These are phyloP conservation scores for Phialocephala subalpina DNA, from an alignment of 2,329 filamentous ascomycete genomes.

Conservation along the genomic window DNA sequence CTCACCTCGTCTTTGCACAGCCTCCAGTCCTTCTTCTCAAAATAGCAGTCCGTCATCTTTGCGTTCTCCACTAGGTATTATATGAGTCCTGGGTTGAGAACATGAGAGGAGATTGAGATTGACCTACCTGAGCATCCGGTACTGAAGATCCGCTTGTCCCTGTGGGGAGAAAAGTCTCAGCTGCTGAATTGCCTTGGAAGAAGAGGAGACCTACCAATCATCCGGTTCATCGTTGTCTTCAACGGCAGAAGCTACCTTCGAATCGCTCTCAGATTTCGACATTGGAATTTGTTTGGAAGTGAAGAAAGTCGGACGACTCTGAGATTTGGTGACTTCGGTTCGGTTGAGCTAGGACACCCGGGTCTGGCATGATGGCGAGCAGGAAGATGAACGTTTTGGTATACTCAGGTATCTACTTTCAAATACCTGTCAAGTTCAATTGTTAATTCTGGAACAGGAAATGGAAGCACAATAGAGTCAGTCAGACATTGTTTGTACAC, in stretches of 20 bases:
- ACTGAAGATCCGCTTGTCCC: constrained; percentile 98
- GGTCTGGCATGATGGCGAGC: constrained; percentile 60
- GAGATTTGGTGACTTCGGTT: constrained; percentile 23
- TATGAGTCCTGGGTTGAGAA: constrained; percentile 17
- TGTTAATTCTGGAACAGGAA: constrained; percentile 60
- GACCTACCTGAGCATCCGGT: constrained; percentile 85
- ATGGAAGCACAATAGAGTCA: constrained; percentile 86
- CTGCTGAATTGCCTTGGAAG: constrained; percentile 32
- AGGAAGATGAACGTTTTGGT: constrained; percentile 88
- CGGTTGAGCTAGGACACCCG: constrained; percentile 33
- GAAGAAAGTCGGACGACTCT: constrained; percentile 20
- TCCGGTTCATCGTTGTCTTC: constrained; percentile 88
- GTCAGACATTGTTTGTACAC: constrained; percentile 90
- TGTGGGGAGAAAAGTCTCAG: constrained; percentile 49
- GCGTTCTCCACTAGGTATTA: constrained; percentile 76
- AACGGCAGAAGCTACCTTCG: constrained; percentile 45
- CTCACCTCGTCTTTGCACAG: constrained; percentile 86
- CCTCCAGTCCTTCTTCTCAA: constrained; percentile 95
- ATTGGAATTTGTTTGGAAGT: constrained; percentile 33
- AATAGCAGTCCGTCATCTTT: constrained; percentile 95
- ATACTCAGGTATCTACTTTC: constrained; percentile 74
- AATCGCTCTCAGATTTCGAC: constrained; percentile 42
- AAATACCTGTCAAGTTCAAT: not conserved
- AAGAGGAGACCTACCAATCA: constrained; percentile 74
- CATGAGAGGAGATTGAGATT: not conserved